Conservation (phyloP, 73 alveolate species). For the Paramecium pentaurelia region DNA sequence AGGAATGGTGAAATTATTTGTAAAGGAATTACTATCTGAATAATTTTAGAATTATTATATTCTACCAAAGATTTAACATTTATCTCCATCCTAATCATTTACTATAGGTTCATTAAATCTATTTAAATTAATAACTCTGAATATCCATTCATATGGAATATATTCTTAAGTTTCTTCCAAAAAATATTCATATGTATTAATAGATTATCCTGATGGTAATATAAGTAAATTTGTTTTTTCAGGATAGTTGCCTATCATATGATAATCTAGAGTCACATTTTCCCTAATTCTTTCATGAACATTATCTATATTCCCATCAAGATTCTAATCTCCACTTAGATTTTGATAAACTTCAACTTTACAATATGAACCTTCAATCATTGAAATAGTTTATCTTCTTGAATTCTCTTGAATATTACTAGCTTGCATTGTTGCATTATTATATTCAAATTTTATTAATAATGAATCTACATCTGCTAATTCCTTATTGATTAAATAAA, state of each 20-base stretch:
- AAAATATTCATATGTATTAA: not conserved
- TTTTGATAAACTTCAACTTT: not conserved
- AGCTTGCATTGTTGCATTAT: not conserved
- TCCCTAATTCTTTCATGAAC: not conserved
- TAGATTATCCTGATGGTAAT: conserved; percentile 30
- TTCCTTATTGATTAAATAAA: not conserved
- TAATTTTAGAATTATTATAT: not conserved
- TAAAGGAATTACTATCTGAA: not conserved
- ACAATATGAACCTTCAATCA: not conserved
- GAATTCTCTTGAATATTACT: not conserved
- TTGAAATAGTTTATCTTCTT: not conserved
- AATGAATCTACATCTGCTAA: not conserved
- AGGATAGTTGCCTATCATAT: not conserved
- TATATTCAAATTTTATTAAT: not conserved
- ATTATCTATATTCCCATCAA: not conserved
- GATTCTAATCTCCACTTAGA: not conserved
- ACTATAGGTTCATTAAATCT: not conserved
- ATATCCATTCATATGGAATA: not conserved
- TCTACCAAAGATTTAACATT: not conserved
- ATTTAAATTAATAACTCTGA: conserved; percentile 22
- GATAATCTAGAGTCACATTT: not conserved
- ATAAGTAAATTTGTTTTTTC: not conserved
- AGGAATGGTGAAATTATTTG: not conserved
- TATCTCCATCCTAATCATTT: not conserved
- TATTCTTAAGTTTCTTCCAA: conserved; percentile 10